Conservation (phyloP, 495 filamentous ascomycete genomes). For the Hypoxylon fragiforme region DNA sequence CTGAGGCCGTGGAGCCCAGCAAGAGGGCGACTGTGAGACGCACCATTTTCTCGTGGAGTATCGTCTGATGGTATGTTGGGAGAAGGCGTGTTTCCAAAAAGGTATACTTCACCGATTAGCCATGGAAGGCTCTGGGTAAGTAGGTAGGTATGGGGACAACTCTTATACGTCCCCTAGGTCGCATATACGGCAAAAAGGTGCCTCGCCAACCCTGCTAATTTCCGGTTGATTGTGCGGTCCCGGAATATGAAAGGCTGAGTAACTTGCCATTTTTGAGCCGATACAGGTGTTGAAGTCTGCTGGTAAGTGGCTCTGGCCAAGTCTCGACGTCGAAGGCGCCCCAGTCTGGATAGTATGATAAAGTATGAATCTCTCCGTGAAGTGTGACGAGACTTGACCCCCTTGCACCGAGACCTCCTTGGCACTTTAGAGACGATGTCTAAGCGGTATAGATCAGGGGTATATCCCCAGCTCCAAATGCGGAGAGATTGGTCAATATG, state of each 20-base stretch:
- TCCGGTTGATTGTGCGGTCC: slow-evolving; percentile 25
- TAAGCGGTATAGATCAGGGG: slow-evolving; percentile 1
- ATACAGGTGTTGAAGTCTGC: slow-evolving; percentile 7
- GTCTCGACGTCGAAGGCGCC: slow-evolving; percentile 12
- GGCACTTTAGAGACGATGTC: slow-evolving; percentile 30
- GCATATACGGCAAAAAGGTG: not conserved
- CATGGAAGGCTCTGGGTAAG: slow-evolving; percentile 10
- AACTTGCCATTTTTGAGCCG: slow-evolving; percentile 10
- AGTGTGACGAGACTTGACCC: slow-evolving; percentile 10
- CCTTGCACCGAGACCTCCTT: slow-evolving; percentile 28
- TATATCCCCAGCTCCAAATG: slow-evolving; percentile 24
- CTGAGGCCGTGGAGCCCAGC: slow-evolving; percentile 45
- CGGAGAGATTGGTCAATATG: slow-evolving; percentile 35
- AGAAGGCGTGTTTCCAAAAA: not conserved
- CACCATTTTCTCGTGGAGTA: slow-evolving; percentile 39
- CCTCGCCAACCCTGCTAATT: not conserved
- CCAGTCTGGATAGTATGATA: slow-evolving; percentile 14
- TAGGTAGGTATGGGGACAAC: slow-evolving; percentile 1
- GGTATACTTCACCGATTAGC: slow-evolving; percentile 18
- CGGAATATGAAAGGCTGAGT: slow-evolving; percentile 12
- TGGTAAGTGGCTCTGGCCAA: slow-evolving; percentile 8
- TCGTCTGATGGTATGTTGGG: slow-evolving; percentile 3
- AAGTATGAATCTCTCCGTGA: slow-evolving; percentile 12
- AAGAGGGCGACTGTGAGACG: slow-evolving; percentile 47
- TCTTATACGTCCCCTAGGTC: slow-evolving; percentile 16